Base-by-base conservation (phyloP, 2,329 filamentous ascomycete genomes). In the Fusarium dlaminii region DNA sequence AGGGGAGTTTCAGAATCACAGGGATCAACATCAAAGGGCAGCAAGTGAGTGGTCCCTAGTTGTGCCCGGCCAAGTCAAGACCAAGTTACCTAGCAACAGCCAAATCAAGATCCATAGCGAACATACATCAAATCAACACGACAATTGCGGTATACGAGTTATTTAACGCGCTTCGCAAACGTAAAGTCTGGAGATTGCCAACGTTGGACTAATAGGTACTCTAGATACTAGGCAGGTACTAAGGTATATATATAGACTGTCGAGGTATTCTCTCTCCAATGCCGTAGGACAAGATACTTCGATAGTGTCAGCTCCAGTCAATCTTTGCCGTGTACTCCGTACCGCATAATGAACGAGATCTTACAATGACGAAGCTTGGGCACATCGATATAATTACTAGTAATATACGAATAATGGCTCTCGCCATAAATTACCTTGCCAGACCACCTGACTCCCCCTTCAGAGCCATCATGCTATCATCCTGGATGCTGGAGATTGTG, bases 1-100 rank as follows among this genome's bases (percentile, higher is more conserved):
- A 77, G 75, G 75, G 72, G 75, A 77, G 75, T 77, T 77, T 77
- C 75, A 77, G 70, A 76, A 60, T 77, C 70, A 73, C 75, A 77
- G 72, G 75, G 75, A 78, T 77, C 72, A 77, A 74, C 72, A 78
- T 68, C 51, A 66, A 74, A 75, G 72, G 61, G 60, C 55, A 65
- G 40, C 42, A 40, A 55, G 30, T 66, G 58, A 52, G 54, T 70
- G 63, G 57, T 72, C 63, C 70, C 67, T 65, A n/a, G 40, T 48
- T 49, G 37, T 62, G 59, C 39, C 40, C 39, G 39, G 57, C 20
- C 55, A 58, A 34, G n/a, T 42, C 46, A 46, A 48, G 30, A 36
- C 49, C 30, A 52, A 52, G 51, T 39, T 67, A 42, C 55, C 66
- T 55, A 57, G 68, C 56, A 63, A 63, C 68, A 68, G 56, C 30